Evolutionary conservation across 495 filamentous ascomycete genomes (phyloP).

Genomic region (Hypoxylon crocopeplum): DNA sequence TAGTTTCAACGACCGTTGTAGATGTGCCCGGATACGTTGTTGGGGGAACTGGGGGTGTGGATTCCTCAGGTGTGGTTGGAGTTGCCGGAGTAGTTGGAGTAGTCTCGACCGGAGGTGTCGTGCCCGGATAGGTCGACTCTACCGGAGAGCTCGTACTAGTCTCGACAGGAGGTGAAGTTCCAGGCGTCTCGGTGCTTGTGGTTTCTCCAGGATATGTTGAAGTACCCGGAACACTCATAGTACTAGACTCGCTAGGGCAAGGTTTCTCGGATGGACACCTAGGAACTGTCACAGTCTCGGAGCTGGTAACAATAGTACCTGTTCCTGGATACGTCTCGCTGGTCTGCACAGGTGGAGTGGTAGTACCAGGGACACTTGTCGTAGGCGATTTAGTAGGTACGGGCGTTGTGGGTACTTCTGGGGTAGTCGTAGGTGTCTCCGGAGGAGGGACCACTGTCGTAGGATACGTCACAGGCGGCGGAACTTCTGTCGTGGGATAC

Average conservation of each 20-base stretch:
- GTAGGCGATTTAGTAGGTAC: constrained; percentile 5
- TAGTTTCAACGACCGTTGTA: not conserved
- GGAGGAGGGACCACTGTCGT: constrained; percentile 1
- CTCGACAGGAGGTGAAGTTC: constrained; percentile 4
- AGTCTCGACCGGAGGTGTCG: not conserved
- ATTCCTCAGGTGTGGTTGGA: not conserved
- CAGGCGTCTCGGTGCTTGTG: too few species aligned
- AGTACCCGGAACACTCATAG: not conserved
- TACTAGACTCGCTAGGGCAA: not conserved
- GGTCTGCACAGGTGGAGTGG: not conserved
- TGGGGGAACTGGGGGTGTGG: not conserved
- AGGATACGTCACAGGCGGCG: not conserved
- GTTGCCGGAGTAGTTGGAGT: constrained; percentile 2
- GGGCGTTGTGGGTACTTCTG: not conserved
- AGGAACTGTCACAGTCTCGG: constrained; percentile 4
- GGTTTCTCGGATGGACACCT: not conserved
- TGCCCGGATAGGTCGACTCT: not conserved
- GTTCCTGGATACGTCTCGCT: constrained; percentile 12
- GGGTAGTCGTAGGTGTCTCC: not conserved
- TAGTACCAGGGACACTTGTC: constrained; percentile 3
- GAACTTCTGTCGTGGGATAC: not conserved
- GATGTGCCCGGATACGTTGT: constrained; percentile 5
- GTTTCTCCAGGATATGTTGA: too few species aligned
- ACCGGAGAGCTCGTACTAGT: not conserved
- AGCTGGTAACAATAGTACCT: constrained; percentile 1